These are phyloP conservation scores for Lentithecium fluviatile DNA, from an alignment of 495 filamentous ascomycete species.

Conservation along the genomic window DNA sequence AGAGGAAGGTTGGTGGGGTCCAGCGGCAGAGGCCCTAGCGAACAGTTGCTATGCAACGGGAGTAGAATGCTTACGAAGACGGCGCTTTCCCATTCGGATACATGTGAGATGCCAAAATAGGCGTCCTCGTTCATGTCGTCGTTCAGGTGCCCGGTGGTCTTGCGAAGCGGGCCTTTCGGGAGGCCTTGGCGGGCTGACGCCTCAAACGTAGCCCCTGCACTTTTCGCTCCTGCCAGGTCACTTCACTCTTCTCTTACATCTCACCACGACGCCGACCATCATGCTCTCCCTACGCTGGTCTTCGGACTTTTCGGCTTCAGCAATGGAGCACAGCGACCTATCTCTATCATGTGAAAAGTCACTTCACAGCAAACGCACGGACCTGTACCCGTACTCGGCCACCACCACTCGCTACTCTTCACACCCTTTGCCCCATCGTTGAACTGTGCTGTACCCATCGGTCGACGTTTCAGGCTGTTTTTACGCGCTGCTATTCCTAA, in stretches of 20 bases:
- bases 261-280: neutral
- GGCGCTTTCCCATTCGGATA: neutral
- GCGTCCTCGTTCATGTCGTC: neutral
- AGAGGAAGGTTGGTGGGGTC: neutral
- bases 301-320: neutral
- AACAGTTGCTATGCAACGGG: neutral
- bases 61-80: neutral
- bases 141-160: neutral
- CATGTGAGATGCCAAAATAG: neutral
- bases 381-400: no score
- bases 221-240: neutral
- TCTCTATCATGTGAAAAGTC: neutral
- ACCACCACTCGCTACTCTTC: no score
- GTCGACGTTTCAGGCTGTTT: no score
- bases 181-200: neutral
- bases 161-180: neutral
- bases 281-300: neutral
- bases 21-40: neutral
- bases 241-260: neutral
- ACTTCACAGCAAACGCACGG: neutral
- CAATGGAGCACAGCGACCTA: no score
- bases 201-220: neutral
- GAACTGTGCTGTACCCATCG: no score
- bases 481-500: no score
- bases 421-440: no score